Percentiles rank a stretch among this genome's conserved stretches.
Evolutionary conservation across 257 asterid species (phyloP).

Genomic region (Eucommia ulmoides): DNA sequence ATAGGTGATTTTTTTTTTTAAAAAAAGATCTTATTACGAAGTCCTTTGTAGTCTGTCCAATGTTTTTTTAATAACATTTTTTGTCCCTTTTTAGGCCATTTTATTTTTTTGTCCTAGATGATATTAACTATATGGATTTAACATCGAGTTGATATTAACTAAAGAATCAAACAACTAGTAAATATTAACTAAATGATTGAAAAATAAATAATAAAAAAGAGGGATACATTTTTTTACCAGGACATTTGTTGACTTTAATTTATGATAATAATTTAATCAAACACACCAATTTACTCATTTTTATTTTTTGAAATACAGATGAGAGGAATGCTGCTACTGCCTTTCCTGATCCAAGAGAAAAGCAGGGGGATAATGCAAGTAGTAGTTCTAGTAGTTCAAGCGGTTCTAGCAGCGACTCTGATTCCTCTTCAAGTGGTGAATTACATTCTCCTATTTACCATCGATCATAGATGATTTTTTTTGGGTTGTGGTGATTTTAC

Average conservation of each 20-base stretch:
- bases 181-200: no score
- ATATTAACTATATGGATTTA: background rate
- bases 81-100: no score
- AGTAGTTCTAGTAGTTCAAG: conserved; percentile 84
- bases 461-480: background rate
- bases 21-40: no score
- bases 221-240: background rate
- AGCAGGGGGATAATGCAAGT: conserved; percentile 25
- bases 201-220: background rate
- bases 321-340: conserved; percentile 24
- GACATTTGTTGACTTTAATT: background rate
- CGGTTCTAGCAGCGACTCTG: conserved; percentile 92
- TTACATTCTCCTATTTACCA: conserved; percentile 5
- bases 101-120: no score
- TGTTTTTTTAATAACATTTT: no score
- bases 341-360: conserved; percentile 27
- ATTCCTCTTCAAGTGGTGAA: conserved; percentile 77
- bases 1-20: conserved; percentile 20
- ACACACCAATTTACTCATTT: conserved; percentile 3
- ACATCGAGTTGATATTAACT: no score
- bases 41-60: no score
- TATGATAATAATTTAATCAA: conserved; percentile 5
- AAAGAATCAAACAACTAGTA: no score
- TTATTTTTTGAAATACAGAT: conserved; percentile 22
- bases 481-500: background rate